Conservation (phyloP, 2,329 filamentous ascomycete species). For the Scorias spongiosa region DNA sequence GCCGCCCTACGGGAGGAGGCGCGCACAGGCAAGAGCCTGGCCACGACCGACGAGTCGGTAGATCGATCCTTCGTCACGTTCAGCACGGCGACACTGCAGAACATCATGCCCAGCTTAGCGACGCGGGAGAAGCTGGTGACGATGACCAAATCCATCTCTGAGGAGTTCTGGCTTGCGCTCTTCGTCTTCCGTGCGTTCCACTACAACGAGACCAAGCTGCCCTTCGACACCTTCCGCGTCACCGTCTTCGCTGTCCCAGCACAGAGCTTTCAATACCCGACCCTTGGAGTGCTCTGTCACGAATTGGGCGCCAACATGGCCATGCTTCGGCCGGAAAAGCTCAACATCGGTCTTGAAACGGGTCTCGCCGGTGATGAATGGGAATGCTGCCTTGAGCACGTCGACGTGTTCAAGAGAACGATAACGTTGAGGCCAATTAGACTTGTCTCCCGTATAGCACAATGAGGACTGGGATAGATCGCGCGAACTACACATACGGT, state of each 20-base stretch:
- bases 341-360: conserved; percentile 2
- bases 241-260: conserved; percentile 10
- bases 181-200: conserved; percentile 44
- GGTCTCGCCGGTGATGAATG: conserved; percentile 28
- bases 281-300: conserved; percentile 5
- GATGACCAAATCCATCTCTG: conserved; percentile 19
- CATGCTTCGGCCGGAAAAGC: conserved; percentile 4
- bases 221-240: conserved; percentile 28
- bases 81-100: conserved; percentile 29
- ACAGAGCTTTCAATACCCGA: neutral
- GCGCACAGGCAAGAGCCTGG: conserved; percentile 26
- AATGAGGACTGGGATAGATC: too few relatives aligned
- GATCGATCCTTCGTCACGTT: conserved; percentile 33
- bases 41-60: conserved; percentile 14
- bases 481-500: too few relatives aligned
- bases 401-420: conserved; percentile 19
- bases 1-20: conserved; percentile 43
- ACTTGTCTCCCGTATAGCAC: neutral
- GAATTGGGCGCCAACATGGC: conserved; percentile 9
- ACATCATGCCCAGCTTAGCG: conserved; percentile 31
- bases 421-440: neutral
- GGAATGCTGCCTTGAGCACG: conserved; percentile 25
- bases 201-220: conserved; percentile 37
- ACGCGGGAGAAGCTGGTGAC: conserved; percentile 31
- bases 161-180: conserved; percentile 35